These are phyloP conservation scores for Aspergillus hancockii DNA, from an alignment of 495 filamentous ascomycete genomes.

Conservation along the genomic window DNA sequence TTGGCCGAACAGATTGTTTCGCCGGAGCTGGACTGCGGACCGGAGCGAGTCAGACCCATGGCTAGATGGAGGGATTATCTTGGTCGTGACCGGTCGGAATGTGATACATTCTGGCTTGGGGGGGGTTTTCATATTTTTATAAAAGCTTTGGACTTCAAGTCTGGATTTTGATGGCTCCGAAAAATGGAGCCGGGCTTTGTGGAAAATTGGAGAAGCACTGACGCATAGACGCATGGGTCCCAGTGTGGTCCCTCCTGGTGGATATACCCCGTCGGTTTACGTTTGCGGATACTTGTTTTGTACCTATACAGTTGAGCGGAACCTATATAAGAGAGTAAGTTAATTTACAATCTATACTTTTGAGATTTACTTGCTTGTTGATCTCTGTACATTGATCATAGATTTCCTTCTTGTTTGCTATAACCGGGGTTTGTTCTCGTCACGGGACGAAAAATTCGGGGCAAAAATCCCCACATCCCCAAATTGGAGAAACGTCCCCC, in stretches of 20 bases:
- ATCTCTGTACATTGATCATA: too few species aligned
- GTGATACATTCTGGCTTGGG: background rate
- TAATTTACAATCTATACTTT: too few species aligned
- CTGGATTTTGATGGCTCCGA: background rate
- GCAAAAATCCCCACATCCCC: background rate
- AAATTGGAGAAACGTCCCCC: background rate
- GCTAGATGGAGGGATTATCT: background rate
- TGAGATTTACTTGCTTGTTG: too few species aligned
- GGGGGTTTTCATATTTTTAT: background rate
- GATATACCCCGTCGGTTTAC: too few species aligned
- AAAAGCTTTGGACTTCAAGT: background rate
- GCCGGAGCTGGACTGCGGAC: slow-evolving; percentile 8
- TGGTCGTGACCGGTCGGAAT: background rate
- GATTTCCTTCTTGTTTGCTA: too few species aligned
- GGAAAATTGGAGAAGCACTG: background rate
- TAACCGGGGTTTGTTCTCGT: too few species aligned
- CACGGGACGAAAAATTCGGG: background rate
- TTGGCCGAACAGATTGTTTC: background rate
- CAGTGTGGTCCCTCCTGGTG: too few species aligned
- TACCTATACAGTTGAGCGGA: too few species aligned
- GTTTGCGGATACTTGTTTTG: too few species aligned
- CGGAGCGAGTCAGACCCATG: slow-evolving; percentile 1
- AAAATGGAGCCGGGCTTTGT: background rate
- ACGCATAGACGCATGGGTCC: background rate
- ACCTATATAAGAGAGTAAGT: too few species aligned